These are phyloP conservation scores for Fusarium citri DNA, from an alignment of 2,329 filamentous ascomycete genomes.

Conservation along the genomic window DNA sequence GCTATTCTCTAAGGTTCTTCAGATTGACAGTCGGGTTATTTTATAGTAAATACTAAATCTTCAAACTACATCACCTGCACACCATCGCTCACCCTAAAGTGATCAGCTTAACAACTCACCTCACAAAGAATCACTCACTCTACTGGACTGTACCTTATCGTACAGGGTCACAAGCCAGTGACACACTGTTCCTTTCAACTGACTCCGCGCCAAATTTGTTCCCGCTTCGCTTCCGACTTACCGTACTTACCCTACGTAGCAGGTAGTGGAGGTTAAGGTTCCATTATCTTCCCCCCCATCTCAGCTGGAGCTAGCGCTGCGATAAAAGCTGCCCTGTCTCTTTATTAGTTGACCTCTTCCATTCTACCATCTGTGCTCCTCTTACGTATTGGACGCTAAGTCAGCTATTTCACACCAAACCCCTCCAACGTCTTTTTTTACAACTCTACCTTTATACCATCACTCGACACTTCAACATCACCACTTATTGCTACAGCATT, in stretches of 20 bases:
- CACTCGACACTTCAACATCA: constrained; percentile 24
- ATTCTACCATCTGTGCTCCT: constrained; percentile 18
- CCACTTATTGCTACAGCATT: constrained; percentile 44
- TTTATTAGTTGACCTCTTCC: constrained; percentile 31
- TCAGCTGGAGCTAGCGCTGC: constrained; percentile 41
- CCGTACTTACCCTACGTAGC: background rate
- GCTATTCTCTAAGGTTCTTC: background rate
- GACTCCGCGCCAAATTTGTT: constrained; percentile 48
- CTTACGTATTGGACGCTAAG: constrained; percentile 38
- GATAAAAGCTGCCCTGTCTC: constrained; percentile 46
- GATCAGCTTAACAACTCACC: constrained; percentile 27
- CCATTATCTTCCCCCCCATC: constrained; percentile 9
- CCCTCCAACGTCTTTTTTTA: constrained; percentile 36
- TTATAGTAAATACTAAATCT: constrained; percentile 21
- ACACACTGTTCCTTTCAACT: constrained; percentile 44
- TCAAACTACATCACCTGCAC: constrained; percentile 39
- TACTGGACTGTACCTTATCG: background rate
- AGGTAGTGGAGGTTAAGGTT: background rate
- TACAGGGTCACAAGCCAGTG: constrained; percentile 47
- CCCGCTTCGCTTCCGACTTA: constrained; percentile 40
- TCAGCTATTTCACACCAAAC: constrained; percentile 33
- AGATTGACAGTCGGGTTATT: background rate
- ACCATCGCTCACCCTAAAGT: constrained; percentile 22
- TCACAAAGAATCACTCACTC: constrained; percentile 14
- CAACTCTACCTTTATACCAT: constrained; percentile 26